Evolutionary conservation across 305 asterid species (phyloP).

Genomic region (Fraxinus angustifolia): DNA sequence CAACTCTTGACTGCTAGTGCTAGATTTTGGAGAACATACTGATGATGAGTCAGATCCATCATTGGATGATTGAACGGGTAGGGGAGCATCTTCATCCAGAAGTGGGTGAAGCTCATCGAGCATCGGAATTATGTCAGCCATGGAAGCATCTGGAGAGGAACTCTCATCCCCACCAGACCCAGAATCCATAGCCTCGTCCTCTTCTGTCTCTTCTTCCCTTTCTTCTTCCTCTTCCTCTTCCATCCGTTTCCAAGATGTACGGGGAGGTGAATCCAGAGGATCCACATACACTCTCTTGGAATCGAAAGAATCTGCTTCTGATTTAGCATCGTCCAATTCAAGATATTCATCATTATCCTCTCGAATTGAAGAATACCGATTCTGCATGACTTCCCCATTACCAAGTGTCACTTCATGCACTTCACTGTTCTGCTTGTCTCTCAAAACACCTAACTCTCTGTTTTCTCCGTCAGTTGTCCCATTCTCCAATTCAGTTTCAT

Average conservation of each 20-base stretch:
- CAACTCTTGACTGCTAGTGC: slow-evolving; percentile 39
- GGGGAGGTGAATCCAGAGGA: slow-evolving; percentile 67
- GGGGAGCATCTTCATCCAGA: slow-evolving; percentile 64
- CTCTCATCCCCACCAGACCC: slow-evolving; percentile 80
- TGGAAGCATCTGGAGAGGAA: slow-evolving; percentile 92
- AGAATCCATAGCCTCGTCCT: slow-evolving; percentile 47
- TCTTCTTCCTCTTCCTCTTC: slow-evolving; percentile 47
- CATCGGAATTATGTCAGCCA: slow-evolving; percentile 93
- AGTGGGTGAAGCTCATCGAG: slow-evolving; percentile 93
- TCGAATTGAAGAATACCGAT: slow-evolving; percentile 30
- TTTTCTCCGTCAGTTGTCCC: slow-evolving; percentile 30
- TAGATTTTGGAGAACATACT: slow-evolving; percentile 38
- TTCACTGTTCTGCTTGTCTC: slow-evolving; percentile 26
- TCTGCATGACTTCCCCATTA: slow-evolving; percentile 34
- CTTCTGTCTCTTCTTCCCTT: slow-evolving; percentile 23
- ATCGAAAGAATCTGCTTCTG: slow-evolving; percentile 63
- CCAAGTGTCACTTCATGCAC: slow-evolving; percentile 38
- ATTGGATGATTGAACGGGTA: slow-evolving; percentile 32
- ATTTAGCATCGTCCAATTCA: slow-evolving; percentile 55
- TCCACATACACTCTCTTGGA: slow-evolving; percentile 71
- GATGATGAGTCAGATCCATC: slow-evolving; percentile 57
- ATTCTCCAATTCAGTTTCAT: slow-evolving; percentile 32
- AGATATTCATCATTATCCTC: slow-evolving; percentile 36
- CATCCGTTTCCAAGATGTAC: slow-evolving; percentile 61
- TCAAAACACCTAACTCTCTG: slow-evolving; percentile 28